phyloP scores from a whole-genome alignment of 768 basidiomycete genomes.

The Lactarius akahatsu region DNA sequence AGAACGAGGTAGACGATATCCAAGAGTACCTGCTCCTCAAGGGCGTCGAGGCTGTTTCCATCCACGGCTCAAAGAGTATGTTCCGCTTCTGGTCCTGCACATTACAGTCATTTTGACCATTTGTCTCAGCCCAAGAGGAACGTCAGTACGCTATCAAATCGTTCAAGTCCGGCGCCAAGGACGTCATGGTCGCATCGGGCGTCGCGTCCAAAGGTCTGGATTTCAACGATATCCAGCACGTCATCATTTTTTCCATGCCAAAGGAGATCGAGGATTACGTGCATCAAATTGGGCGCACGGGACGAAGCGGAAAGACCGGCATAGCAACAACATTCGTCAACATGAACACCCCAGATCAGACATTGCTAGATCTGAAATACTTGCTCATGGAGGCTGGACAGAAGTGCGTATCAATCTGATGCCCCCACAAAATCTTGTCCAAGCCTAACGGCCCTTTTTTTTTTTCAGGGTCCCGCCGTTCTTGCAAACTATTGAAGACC shows the following conservation, averaged over 20 bases:
- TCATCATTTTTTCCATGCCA: conserved; percentile 99
- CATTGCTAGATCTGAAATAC: conserved; percentile 94
- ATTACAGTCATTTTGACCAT: conserved; percentile 1
- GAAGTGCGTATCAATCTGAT: conserved; percentile 58
- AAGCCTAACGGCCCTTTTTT: conserved; percentile 24
- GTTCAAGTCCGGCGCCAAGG: conserved; percentile 96
- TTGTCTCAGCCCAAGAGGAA: conserved; percentile 83
- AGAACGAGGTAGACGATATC: conserved; percentile 99
- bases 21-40: conserved; percentile 97
- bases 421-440: background rate
- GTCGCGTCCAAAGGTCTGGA: conserved; percentile 98
- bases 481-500: conserved; percentile 86
- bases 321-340: conserved; percentile 99
- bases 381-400: conserved; percentile 96
- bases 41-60: conserved; percentile 97
- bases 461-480: conserved; percentile 85
- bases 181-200: conserved; percentile 98
- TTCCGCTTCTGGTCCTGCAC: conserved; percentile 15
- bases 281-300: conserved; percentile 98
- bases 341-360: conserved; percentile 96
- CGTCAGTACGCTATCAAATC: conserved; percentile 98
- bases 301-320: conserved; percentile 96
- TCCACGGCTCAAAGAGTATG: conserved; percentile 96
- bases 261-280: conserved; percentile 99
- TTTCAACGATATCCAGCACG: conserved; percentile 98